These are phyloP conservation scores for Botryotinia globosa DNA, from an alignment of 2,329 filamentous ascomycete genomes.

Conservation along the genomic window DNA sequence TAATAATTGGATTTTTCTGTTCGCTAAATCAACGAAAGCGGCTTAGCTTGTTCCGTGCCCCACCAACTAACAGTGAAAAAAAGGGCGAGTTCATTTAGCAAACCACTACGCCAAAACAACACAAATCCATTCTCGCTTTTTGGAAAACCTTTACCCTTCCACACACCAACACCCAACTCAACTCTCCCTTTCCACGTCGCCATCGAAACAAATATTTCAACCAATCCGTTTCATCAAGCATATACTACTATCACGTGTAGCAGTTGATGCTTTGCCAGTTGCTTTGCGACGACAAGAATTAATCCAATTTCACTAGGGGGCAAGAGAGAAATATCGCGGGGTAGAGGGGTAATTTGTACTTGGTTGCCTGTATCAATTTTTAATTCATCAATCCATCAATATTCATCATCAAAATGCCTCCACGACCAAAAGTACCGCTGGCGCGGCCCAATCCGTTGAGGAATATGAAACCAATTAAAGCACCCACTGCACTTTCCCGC, in stretches of 20 bases:
- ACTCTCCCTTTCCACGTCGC: background rate
- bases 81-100: constrained; percentile 3
- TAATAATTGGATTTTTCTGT: background rate
- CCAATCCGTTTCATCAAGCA: constrained; percentile 13
- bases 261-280: background rate
- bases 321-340: constrained; percentile 18
- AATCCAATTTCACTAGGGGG: background rate
- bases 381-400: constrained; percentile 4
- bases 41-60: background rate
- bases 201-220: constrained; percentile 1
- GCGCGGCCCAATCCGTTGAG: constrained; percentile 28
- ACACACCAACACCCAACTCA: constrained; percentile 9
- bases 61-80: background rate
- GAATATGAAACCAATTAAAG: constrained; percentile 27
- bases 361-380: background rate
- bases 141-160: background rate
- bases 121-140: background rate
- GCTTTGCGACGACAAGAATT: background rate
- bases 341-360: constrained; percentile 11
- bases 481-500: constrained; percentile 27
- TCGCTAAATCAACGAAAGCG: background rate
- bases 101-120: constrained; percentile 14
- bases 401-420: background rate
- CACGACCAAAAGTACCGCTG: constrained; percentile 11
- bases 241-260: constrained; percentile 17